phyloP scores from a whole-genome alignment of 164 flowering plant species.

The Cinnamomum chago region DNA sequence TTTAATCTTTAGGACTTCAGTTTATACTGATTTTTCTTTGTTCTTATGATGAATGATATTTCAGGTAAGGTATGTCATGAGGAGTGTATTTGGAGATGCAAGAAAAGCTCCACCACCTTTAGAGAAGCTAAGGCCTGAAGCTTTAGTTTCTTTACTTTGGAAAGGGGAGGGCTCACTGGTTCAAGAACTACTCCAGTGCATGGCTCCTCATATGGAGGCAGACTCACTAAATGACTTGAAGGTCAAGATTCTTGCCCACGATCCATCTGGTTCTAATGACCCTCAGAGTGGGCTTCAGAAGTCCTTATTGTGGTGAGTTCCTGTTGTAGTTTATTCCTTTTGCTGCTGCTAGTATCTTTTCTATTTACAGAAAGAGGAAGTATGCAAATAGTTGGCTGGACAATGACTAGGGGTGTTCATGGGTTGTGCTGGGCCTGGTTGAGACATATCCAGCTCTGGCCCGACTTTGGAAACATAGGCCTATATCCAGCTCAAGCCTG shows the following conservation, averaged over 20 bases:
- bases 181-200: conserved; percentile 76
- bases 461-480: too few species aligned
- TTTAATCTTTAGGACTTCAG: not conserved
- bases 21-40: not conserved
- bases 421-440: too few species aligned
- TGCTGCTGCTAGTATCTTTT: not conserved
- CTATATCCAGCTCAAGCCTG: too few species aligned
- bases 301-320: conserved; percentile 76
- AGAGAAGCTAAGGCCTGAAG: conserved; percentile 72
- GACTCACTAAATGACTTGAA: conserved; percentile 49
- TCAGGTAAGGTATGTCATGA: conserved; percentile 95
- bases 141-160: conserved; percentile 67
- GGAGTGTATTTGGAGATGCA: conserved; percentile 81
- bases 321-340: not conserved
- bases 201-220: conserved; percentile 79
- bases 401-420: too few species aligned
- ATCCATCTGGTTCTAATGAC: conserved; percentile 73
- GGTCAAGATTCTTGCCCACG: conserved; percentile 63
- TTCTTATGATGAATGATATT: conserved; percentile 7
- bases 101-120: conserved; percentile 93
- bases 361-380: not conserved
- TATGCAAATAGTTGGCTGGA: too few species aligned
- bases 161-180: conserved; percentile 91
- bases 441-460: too few species aligned
- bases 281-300: conserved; percentile 53